These are phyloP conservation scores for Cudoniella acicularis DNA, from an alignment of 495 filamentous ascomycete species.

Conservation along the genomic window DNA sequence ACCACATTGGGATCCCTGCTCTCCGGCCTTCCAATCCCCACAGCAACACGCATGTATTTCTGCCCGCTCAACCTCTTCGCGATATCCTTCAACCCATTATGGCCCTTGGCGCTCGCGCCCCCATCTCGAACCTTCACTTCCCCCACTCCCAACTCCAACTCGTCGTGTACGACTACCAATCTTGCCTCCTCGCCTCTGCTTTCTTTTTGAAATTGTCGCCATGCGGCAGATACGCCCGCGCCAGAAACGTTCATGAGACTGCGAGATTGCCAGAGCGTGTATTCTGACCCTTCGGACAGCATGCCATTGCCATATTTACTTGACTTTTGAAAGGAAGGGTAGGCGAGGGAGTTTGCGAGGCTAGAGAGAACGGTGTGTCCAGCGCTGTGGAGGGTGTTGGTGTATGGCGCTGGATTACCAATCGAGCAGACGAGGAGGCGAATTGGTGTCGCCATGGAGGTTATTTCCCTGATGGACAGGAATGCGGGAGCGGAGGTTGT, in stretches of 20 bases:
- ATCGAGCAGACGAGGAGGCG: slow-evolving; percentile 65
- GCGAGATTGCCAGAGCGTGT: slow-evolving; percentile 61
- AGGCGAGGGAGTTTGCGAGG: slow-evolving; percentile 39
- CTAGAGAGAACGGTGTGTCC: slow-evolving; percentile 61
- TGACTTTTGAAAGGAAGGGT: slow-evolving; percentile 37
- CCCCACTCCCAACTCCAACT: slow-evolving; percentile 61
- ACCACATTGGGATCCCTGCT: slow-evolving; percentile 55
- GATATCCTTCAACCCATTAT: slow-evolving; percentile 68
- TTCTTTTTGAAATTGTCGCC: slow-evolving; percentile 34
- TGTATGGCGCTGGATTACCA: slow-evolving; percentile 62
- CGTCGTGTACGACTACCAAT: slow-evolving; percentile 70
- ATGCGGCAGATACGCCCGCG: slow-evolving; percentile 35
- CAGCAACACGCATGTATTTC: slow-evolving; percentile 52
- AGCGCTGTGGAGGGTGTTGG: slow-evolving; percentile 65
- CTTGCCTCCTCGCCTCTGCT: slow-evolving; percentile 33
- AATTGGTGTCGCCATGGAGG: slow-evolving; percentile 17
- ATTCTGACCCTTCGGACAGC: slow-evolving; percentile 37
- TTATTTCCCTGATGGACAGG: background rate
- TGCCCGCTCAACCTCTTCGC: slow-evolving; percentile 39
- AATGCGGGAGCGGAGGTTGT: background rate
- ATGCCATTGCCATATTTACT: slow-evolving; percentile 33
- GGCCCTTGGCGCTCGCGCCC: slow-evolving; percentile 55
- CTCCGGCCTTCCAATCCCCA: slow-evolving; percentile 68
- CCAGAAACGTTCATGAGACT: slow-evolving; percentile 67
- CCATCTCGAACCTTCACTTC: slow-evolving; percentile 56